Evolutionary conservation across 2,329 filamentous ascomycete genomes (phyloP), one percentile per base, ranked within the genome.

Genomic region (Hypomyces perniciosus): DNA sequence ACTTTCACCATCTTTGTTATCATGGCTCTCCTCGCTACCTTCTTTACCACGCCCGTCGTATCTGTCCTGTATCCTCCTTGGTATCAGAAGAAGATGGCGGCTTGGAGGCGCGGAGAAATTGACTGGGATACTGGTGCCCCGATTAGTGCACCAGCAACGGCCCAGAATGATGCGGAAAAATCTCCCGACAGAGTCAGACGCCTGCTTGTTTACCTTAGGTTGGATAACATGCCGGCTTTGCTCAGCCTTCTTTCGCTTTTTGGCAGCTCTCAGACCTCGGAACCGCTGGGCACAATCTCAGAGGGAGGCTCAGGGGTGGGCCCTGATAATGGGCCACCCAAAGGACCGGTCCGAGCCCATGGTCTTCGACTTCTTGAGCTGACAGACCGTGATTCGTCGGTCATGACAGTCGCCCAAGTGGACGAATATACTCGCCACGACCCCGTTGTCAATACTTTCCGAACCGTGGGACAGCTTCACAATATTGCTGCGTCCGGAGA

Each of bases 1-100:
- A 95, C 90, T 0, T 96, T 96, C 61, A 95, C 90, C 47, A 95
- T 96, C 49, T 95, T 96, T 59, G 90, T 96, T 26, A 87, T 96
- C 62, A 96, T 96, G 90, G 90, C 90, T 7, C 74, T 95, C 2
- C 75, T 95, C 31, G 95, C 90, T 0, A 96, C 90, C 0, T 90
- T 96, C 52, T 70, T 83, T 0, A 95, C 90, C 0, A 91, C 90
- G 0, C 90, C 90, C 0, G 69, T 95, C 38, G 87, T 86, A 1
- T 77, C 80, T 9, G 75, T 73, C 47, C 73, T 95, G 6, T 96
- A 95, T 57, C 90, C 90, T 1, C 77, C 80, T 0, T 78, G 67
- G 67, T 80, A 79, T 50, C 77, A 78, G 54, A 69, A 71, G 54
- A 79, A 77, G 64, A 68, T 77, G 7, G 75, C 73, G 7, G 70